Conservation (phyloP, 2,329 filamentous ascomycete species). For the Mariannaea sp. region DNA sequence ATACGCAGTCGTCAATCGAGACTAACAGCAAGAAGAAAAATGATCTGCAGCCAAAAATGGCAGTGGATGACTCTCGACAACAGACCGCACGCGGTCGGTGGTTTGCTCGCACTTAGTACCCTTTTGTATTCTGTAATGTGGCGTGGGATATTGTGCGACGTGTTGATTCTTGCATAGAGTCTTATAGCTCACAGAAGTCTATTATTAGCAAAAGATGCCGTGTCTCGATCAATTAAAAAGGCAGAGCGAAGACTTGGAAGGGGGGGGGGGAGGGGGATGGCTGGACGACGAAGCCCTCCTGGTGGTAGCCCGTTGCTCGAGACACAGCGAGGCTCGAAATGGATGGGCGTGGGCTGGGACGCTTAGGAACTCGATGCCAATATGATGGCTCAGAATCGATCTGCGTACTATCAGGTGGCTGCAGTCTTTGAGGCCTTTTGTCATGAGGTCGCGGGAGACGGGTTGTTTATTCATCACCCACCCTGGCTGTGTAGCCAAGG, state of each 20-base stretch:
- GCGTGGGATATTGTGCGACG: conserved; percentile 10
- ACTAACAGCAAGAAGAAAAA: neutral
- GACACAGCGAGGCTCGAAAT: no score
- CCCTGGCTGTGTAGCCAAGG: neutral
- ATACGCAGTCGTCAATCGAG: no score
- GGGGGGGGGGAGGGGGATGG: conserved; percentile 1
- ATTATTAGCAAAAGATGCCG: conserved; percentile 28
- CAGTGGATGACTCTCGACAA: neutral
- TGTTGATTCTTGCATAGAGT: conserved; percentile 24
- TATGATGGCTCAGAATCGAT: conserved; percentile 1
- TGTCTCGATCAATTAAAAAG: conserved; percentile 6
- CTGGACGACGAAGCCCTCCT: neutral
- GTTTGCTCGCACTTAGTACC: neutral
- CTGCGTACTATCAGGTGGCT: neutral
- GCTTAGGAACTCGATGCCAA: neutral
- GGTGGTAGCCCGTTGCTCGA: neutral
- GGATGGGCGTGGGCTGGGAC: no score
- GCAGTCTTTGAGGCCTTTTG: neutral
- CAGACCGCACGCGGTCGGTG: neutral
- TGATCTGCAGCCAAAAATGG: conserved; percentile 1
- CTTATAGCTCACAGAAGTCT: conserved; percentile 11
- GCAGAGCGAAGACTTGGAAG: neutral
- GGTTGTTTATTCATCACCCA: neutral
- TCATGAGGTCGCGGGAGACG: neutral
- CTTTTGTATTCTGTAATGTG: neutral